phyloP scores from a whole-genome alignment of 768 basidiomycete species.

The Boletus fagicola region DNA sequence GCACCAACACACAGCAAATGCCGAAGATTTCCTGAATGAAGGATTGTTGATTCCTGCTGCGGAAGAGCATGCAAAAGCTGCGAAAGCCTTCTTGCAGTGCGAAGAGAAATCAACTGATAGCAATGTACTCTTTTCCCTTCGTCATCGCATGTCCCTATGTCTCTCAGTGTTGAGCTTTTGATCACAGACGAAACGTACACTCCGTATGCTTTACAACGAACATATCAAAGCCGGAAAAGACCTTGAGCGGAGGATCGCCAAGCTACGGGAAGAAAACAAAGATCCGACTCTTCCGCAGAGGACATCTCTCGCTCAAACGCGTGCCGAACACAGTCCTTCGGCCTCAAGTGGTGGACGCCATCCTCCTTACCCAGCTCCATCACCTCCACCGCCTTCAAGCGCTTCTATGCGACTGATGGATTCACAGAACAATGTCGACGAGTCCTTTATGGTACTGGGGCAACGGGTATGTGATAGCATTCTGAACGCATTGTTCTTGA shows the following conservation, averaged over 20 bases:
- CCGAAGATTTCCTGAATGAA: slow-evolving; percentile 64
- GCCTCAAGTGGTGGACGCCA: slow-evolving; percentile 14
- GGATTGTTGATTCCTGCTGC: slow-evolving; percentile 71
- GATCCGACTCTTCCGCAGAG: slow-evolving; percentile 76
- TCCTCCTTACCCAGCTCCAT: slow-evolving; percentile 36
- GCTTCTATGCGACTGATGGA: slow-evolving; percentile 40
- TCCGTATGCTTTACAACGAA: slow-evolving; percentile 72
- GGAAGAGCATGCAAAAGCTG: slow-evolving; percentile 74
- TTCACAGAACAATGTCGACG: slow-evolving; percentile 68
- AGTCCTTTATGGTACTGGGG: slow-evolving; percentile 86
- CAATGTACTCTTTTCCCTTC: slow-evolving; percentile 48
- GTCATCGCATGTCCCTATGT: neutral
- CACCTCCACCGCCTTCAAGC: slow-evolving; percentile 47
- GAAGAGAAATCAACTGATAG: slow-evolving; percentile 71
- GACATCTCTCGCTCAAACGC: slow-evolving; percentile 25
- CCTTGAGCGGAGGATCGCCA: slow-evolving; percentile 66
- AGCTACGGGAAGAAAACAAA: slow-evolving; percentile 71
- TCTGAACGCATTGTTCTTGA: slow-evolving; percentile 1
- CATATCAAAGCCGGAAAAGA: slow-evolving; percentile 71
- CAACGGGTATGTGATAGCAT: slow-evolving; percentile 54
- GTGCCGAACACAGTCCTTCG: slow-evolving; percentile 25
- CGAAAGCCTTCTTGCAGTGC: slow-evolving; percentile 70
- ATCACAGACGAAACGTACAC: slow-evolving; percentile 69
- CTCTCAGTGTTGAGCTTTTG: slow-evolving; percentile 8
- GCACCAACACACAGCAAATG: slow-evolving; percentile 78